phyloP scores from a whole-genome alignment of 2,329 filamentous ascomycete genomes.

The Penicillium brasilianum region DNA sequence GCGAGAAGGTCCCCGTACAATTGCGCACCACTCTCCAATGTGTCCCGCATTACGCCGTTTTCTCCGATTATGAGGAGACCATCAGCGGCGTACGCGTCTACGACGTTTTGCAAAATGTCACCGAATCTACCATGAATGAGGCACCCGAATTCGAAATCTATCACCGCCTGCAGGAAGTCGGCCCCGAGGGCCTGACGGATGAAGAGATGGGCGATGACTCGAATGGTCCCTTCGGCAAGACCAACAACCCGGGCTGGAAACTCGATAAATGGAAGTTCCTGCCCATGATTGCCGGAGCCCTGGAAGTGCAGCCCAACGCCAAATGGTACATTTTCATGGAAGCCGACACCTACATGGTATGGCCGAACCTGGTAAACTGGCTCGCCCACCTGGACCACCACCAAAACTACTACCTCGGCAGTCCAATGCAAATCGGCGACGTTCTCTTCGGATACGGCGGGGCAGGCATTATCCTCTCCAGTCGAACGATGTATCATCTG shows the following conservation, averaged over 20 bases:
- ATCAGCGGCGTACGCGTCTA: slow-evolving; percentile 32
- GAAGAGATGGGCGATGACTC: slow-evolving; percentile 35
- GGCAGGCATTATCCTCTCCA: slow-evolving; percentile 57
- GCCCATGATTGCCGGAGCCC: slow-evolving; percentile 57
- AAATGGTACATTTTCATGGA: slow-evolving; percentile 65
- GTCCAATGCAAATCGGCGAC: slow-evolving; percentile 55
- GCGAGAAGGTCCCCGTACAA: slow-evolving; percentile 36
- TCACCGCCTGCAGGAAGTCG: slow-evolving; percentile 49
- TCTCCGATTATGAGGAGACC: slow-evolving; percentile 38
- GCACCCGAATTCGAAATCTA: slow-evolving; percentile 57
- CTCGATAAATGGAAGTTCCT: slow-evolving; percentile 64
- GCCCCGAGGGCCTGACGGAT: slow-evolving; percentile 46
- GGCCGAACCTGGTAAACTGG: slow-evolving; percentile 58
- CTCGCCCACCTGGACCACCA: slow-evolving; percentile 53
- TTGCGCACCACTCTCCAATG: slow-evolving; percentile 36
- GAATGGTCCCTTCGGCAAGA: slow-evolving; percentile 42
- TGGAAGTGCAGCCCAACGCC: slow-evolving; percentile 49
- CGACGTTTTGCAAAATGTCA: slow-evolving; percentile 35
- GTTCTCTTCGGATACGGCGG: slow-evolving; percentile 58
- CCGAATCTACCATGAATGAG: slow-evolving; percentile 23
- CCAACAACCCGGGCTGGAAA: slow-evolving; percentile 54
- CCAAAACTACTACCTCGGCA: slow-evolving; percentile 58
- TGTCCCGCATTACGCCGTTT: slow-evolving; percentile 35
- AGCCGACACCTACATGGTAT: slow-evolving; percentile 61
- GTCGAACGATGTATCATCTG: slow-evolving; percentile 49